phyloP scores from a whole-genome alignment of 1,284 basidiomycete species.

The Rhodotorula sp. region DNA sequence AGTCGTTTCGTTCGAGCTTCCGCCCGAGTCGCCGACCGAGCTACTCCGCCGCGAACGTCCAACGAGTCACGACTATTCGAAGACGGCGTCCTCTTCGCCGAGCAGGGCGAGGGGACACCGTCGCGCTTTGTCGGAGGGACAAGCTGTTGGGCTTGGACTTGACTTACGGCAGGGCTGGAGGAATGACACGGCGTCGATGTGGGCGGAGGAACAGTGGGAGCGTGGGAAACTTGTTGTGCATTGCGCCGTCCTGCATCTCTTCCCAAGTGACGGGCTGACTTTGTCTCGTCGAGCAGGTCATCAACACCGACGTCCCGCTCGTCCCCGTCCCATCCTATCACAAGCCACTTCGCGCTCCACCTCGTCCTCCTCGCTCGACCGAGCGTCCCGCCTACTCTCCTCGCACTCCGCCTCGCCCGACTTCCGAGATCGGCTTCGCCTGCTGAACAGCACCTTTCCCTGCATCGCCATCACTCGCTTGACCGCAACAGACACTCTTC shows the following conservation, averaged over 20 bases:
- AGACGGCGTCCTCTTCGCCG: too few relatives aligned
- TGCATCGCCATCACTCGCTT: not conserved
- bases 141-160: not conserved
- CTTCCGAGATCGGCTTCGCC: not conserved
- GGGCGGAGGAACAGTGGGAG: not conserved
- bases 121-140: not conserved
- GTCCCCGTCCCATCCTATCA: not conserved
- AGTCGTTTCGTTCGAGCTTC: slow-evolving; percentile 9
- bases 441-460: not conserved
- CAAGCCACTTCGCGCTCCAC: not conserved
- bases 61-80: not conserved
- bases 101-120: not conserved
- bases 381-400: not conserved
- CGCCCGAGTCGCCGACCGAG: not conserved
- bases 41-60: not conserved
- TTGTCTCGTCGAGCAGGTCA: not conserved
- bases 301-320: not conserved
- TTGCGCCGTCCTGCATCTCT: too few relatives aligned
- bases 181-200: not conserved
- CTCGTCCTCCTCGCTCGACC: not conserved
- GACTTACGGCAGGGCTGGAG: too few relatives aligned
- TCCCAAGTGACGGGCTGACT: not conserved
- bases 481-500: not conserved
- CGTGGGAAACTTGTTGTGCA: not conserved
- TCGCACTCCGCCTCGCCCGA: not conserved